Evolutionary conservation across 1,284 basidiomycete genomes (phyloP).

Genomic region (Mycena sp.): DNA sequence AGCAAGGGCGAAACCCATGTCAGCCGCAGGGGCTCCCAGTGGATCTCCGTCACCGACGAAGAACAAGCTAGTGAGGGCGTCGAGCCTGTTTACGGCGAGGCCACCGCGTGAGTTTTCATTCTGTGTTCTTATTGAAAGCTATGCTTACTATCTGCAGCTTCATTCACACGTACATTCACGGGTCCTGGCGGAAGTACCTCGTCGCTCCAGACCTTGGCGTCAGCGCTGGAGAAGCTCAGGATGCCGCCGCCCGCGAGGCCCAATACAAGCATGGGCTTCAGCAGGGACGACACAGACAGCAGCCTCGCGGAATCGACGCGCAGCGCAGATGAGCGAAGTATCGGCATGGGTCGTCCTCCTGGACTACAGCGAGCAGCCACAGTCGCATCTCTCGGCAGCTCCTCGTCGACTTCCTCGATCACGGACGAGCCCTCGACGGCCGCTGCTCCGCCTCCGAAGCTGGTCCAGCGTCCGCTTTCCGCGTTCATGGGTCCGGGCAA

Average conservation of each 20-base stretch:
- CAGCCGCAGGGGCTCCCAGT: constrained; percentile 19
- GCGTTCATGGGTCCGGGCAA: constrained; percentile 37
- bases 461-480: constrained; percentile 39
- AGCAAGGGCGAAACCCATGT: constrained; percentile 20
- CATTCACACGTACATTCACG: constrained; percentile 30
- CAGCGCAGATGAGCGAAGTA: constrained; percentile 27
- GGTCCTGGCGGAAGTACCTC: constrained; percentile 40
- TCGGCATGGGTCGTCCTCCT: constrained; percentile 29
- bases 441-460: constrained; percentile 26
- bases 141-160: constrained; percentile 9
- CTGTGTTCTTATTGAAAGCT: background rate
- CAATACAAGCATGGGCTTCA: constrained; percentile 73
- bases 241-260: constrained; percentile 68
- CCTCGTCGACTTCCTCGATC: constrained; percentile 19
- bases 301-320: constrained; percentile 31
- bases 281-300: constrained; percentile 44
- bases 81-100: constrained; percentile 22
- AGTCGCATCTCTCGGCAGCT: constrained; percentile 25
- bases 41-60: constrained; percentile 26
- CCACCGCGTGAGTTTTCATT: constrained; percentile 20
- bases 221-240: constrained; percentile 69
- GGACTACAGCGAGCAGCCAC: constrained; percentile 27
- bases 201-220: constrained; percentile 61
- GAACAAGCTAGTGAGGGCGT: constrained; percentile 22
- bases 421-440: constrained; percentile 1